Evolutionary conservation across 805 yeast genomes (phyloP).

Genomic region (Torulaspora indica): DNA sequence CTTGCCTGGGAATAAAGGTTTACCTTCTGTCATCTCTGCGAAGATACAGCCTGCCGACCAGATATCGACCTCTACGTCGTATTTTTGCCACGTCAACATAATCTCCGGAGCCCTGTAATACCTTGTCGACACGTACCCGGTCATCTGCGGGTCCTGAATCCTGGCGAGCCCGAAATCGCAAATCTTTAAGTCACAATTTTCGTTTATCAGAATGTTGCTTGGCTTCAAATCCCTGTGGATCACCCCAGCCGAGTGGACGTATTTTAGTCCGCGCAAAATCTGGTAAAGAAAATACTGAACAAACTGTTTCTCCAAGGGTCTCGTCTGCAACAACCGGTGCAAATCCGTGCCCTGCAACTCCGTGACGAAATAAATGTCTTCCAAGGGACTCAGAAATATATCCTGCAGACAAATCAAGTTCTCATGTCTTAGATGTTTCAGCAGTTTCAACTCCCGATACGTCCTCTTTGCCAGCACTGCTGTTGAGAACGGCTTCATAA

Average conservation of each 20-base stretch:
- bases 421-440: slow-evolving; percentile 92
- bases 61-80: slow-evolving; percentile 92
- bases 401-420: slow-evolving; percentile 90
- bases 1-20: slow-evolving; percentile 95
- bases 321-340: slow-evolving; percentile 81
- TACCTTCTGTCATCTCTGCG: slow-evolving; percentile 96
- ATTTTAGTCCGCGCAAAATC: slow-evolving; percentile 81
- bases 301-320: slow-evolving; percentile 94
- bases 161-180: slow-evolving; percentile 95
- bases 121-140: slow-evolving; percentile 94
- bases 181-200: slow-evolving; percentile 84
- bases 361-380: slow-evolving; percentile 93
- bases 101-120: slow-evolving; percentile 98
- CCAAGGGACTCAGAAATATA: slow-evolving; percentile 88
- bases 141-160: slow-evolving; percentile 98
- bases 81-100: slow-evolving; percentile 98
- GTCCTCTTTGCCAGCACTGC: slow-evolving; percentile 95
- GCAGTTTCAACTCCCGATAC: slow-evolving; percentile 86
- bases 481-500: slow-evolving; percentile 95
- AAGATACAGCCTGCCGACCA: slow-evolving; percentile 98
- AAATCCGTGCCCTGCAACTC: slow-evolving; percentile 96
- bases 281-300: slow-evolving; percentile 96
- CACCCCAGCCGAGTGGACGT: slow-evolving; percentile 88
- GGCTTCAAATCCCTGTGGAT: slow-evolving; percentile 89
- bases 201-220: slow-evolving; percentile 75